Percentiles rank a stretch among this genome's conserved stretches.
phyloP scores from a whole-genome alignment of 768 basidiomycete species.

The Trametes coccinea region DNA sequence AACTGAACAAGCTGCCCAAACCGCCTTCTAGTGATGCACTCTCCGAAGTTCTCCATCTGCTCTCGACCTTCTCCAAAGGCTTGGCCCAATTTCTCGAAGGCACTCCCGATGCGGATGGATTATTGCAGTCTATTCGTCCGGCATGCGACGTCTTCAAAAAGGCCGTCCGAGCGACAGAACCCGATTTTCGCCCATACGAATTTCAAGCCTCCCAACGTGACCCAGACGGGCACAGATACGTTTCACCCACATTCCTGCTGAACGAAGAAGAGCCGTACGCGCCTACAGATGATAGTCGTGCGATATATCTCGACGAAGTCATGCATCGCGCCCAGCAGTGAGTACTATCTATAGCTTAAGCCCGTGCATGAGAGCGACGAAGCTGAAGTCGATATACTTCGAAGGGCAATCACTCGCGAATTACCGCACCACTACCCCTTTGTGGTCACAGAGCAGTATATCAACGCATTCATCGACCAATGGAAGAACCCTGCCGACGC shows the following conservation, averaged over 20 bases:
- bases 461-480: conserved; percentile 42
- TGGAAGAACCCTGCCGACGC: conserved; percentile 51
- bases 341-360: conserved; percentile 21
- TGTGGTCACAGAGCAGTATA: conserved; percentile 54
- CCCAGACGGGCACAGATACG: background rate
- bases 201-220: background rate
- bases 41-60: conserved; percentile 51
- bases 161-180: conserved; percentile 53
- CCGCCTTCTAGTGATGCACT: conserved; percentile 57
- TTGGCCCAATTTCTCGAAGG: conserved; percentile 52
- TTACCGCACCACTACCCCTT: conserved; percentile 69
- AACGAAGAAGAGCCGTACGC: conserved; percentile 23
- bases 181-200: conserved; percentile 55
- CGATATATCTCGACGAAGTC: conserved; percentile 57
- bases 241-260: conserved; percentile 18
- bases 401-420: conserved; percentile 69
- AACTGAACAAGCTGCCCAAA: conserved; percentile 41
- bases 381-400: background rate
- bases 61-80: conserved; percentile 49
- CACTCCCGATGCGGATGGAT: conserved; percentile 48
- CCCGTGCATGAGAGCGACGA: too few relatives aligned
- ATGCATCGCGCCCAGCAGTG: conserved; percentile 47
- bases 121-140: conserved; percentile 57
- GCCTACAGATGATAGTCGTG: conserved; percentile 6
- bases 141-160: conserved; percentile 48